Evolutionary conservation across 2,329 filamentous ascomycete genomes (phyloP).

Genomic region (Pseudopithomyces maydicus): DNA sequence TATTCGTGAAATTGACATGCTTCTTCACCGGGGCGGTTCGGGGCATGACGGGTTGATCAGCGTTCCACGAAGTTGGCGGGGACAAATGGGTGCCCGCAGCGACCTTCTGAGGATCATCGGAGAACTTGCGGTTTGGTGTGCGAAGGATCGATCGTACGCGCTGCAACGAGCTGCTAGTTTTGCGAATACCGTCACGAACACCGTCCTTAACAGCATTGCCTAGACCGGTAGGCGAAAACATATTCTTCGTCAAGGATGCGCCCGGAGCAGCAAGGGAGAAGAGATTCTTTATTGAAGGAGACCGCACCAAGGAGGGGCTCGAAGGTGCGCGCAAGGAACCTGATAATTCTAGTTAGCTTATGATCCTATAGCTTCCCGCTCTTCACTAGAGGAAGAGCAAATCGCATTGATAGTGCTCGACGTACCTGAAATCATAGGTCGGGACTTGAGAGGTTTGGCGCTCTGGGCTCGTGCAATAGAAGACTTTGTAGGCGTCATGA

Average conservation of each 20-base stretch:
- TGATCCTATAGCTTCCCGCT: too few relatives aligned
- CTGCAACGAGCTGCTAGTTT: conserved; percentile 54
- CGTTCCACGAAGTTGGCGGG: conserved; percentile 40
- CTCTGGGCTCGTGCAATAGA: conserved; percentile 68
- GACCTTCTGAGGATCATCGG: conserved; percentile 62
- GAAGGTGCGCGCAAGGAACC: too few relatives aligned
- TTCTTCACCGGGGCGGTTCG: conserved; percentile 77
- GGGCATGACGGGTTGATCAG: conserved; percentile 57
- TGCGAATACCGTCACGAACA: conserved; percentile 42
- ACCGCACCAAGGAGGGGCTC: conserved; percentile 51
- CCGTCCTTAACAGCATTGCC: conserved; percentile 43
- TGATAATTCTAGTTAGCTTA: too few relatives aligned
- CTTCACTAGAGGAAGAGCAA: too few relatives aligned
- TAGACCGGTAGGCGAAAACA: conserved; percentile 43
- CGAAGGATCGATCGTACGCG: conserved; percentile 69
- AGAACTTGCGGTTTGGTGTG: conserved; percentile 63
- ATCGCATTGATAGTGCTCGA: neutral
- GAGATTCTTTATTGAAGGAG: conserved; percentile 60
- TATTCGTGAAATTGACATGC: conserved; percentile 79
- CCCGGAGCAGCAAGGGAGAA: conserved; percentile 38
- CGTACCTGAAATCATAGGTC: conserved; percentile 54
- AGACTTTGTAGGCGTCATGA: conserved; percentile 80
- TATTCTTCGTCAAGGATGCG: conserved; percentile 54
- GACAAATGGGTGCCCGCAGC: conserved; percentile 64
- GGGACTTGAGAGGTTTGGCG: conserved; percentile 53